phyloP scores from a whole-genome alignment of 2,329 filamentous ascomycete species.

The Arthroderma sp. region DNA sequence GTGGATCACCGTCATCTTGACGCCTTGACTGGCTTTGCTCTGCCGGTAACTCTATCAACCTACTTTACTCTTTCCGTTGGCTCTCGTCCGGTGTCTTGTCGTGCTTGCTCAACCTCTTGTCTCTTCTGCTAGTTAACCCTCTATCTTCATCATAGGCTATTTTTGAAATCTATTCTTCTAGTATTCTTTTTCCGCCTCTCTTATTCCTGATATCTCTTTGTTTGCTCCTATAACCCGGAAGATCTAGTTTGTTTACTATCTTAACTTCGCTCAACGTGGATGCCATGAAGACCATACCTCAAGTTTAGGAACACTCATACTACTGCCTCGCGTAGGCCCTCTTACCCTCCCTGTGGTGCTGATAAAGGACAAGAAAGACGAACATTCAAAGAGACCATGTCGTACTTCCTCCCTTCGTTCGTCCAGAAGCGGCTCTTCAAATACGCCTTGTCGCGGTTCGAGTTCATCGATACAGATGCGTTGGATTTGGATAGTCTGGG shows the following conservation, averaged over 20 bases:
- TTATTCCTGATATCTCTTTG: too few relatives aligned
- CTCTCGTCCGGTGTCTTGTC: neutral
- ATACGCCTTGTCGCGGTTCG: conserved; percentile 70
- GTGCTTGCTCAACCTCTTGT: neutral
- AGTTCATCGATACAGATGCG: conserved; percentile 76
- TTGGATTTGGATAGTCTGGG: conserved; percentile 78
- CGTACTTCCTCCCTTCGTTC: conserved; percentile 60
- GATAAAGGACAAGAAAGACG: neutral
- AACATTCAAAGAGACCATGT: conserved; percentile 40
- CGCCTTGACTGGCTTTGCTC: neutral
- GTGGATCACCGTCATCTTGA: neutral
- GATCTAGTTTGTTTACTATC: too few relatives aligned
- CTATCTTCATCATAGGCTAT: neutral
- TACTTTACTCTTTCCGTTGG: neutral
- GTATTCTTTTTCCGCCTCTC: too few relatives aligned
- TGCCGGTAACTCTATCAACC: neutral
- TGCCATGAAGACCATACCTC: too few relatives aligned
- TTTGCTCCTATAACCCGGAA: too few relatives aligned
- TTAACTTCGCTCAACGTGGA: too few relatives aligned
- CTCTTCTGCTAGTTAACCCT: neutral
- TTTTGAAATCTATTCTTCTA: neutral
- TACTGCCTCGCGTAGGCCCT: neutral
- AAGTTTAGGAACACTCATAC: neutral
- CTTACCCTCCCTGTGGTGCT: neutral
- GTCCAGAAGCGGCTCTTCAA: conserved; percentile 80